A percentile compares a stretch with the other conserved stretches of the same genome.
Evolutionary conservation across 495 filamentous ascomycete genomes (phyloP).

Genomic region (Trichoderma gamsii): DNA sequence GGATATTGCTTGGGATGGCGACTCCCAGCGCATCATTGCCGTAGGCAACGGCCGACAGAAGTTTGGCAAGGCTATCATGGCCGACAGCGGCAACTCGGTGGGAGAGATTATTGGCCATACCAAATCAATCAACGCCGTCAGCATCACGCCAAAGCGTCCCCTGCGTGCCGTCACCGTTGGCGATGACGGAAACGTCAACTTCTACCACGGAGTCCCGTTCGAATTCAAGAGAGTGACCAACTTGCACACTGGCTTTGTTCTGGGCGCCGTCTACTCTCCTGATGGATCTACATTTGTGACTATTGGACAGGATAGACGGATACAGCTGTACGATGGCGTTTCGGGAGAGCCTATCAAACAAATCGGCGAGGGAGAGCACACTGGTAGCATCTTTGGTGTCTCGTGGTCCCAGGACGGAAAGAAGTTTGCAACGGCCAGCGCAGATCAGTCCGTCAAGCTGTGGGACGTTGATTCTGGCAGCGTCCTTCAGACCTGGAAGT

Average conservation of each 20-base stretch:
- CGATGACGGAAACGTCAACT: slow-evolving; percentile 83
- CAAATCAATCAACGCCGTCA: slow-evolving; percentile 81
- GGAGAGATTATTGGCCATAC: slow-evolving; percentile 90
- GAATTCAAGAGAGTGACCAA: slow-evolving; percentile 74
- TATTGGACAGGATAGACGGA: slow-evolving; percentile 80
- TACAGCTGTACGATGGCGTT: slow-evolving; percentile 93
- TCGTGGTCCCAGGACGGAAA: slow-evolving; percentile 89
- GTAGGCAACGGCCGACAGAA: slow-evolving; percentile 92
- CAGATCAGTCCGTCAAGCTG: slow-evolving; percentile 83
- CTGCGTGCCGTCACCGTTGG: slow-evolving; percentile 84
- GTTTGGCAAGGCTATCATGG: slow-evolving; percentile 90
- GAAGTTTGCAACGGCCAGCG: slow-evolving; percentile 82
- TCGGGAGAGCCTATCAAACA: slow-evolving; percentile 73
- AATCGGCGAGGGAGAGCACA: slow-evolving; percentile 77
- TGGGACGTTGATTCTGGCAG: slow-evolving; percentile 83
- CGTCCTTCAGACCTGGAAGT: slow-evolving; percentile 70
- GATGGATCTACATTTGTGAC: slow-evolving; percentile 80
- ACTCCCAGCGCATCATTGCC: slow-evolving; percentile 91
- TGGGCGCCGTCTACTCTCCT: slow-evolving; percentile 83
- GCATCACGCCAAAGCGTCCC: slow-evolving; percentile 82
- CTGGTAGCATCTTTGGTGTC: slow-evolving; percentile 85
- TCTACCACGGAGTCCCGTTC: slow-evolving; percentile 90
- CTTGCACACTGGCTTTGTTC: slow-evolving; percentile 83
- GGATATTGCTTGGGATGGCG: slow-evolving; percentile 95
- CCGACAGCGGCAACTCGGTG: slow-evolving; percentile 91